phyloP scores from a whole-genome alignment of 495 filamentous ascomycete genomes.

The Trichoderma erinaceum region DNA sequence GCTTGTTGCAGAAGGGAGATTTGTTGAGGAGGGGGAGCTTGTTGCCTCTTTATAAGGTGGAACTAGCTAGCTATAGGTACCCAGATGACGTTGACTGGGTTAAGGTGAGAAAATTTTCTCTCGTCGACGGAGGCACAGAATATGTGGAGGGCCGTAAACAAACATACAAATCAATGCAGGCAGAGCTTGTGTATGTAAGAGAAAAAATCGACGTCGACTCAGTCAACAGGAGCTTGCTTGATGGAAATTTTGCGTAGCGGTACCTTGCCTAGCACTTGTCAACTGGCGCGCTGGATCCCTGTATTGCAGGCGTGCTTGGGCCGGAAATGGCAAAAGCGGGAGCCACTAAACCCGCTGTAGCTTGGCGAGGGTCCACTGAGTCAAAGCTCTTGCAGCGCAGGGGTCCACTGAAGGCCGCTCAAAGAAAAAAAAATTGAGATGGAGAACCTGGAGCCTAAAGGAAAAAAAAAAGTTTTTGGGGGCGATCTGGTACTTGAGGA shows the following conservation, averaged over 20 bases:
- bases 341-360: slow-evolving; percentile 1
- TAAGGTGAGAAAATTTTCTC: slow-evolving; percentile 4
- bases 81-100: neutral
- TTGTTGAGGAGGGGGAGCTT: neutral
- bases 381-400: slow-evolving; percentile 5
- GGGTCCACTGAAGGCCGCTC: neutral
- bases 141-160: neutral
- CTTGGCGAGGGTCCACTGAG: slow-evolving; percentile 1
- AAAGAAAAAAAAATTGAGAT: neutral
- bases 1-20: neutral
- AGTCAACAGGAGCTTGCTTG: neutral
- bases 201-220: neutral
- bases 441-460: neutral
- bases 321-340: slow-evolving; percentile 8
- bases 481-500: neutral
- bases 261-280: slow-evolving; percentile 11
- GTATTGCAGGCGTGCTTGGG: neutral
- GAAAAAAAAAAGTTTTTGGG: neutral
- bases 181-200: neutral
- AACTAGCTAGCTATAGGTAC: neutral
- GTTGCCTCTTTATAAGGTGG: neutral
- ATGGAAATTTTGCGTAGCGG: neutral
- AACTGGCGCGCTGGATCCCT: slow-evolving; percentile 3
- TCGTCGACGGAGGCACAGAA: neutral
- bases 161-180: neutral